Conservation (phyloP, 352 stramenopile species). For the Phytophthora sp. region DNA sequence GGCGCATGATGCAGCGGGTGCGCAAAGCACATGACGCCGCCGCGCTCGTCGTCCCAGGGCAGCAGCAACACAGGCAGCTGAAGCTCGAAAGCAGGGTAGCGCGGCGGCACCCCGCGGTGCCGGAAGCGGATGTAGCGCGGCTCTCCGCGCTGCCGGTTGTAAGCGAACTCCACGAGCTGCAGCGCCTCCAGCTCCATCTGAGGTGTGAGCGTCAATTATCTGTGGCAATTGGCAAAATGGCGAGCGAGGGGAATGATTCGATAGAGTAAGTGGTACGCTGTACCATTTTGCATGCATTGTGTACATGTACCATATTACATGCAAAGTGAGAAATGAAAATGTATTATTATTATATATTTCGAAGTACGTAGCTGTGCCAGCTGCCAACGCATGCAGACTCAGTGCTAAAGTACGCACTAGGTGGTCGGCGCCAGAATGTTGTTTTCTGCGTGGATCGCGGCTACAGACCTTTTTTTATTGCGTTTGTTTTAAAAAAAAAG, state of each 20-base stretch:
- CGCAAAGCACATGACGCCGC: slow-evolving; percentile 71
- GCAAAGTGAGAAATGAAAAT: slow-evolving; percentile 13
- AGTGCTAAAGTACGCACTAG: no score
- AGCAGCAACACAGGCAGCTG: slow-evolving; percentile 71
- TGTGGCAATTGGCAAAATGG: slow-evolving; percentile 15
- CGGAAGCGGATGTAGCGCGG: slow-evolving; percentile 58
- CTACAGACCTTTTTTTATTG: no score
- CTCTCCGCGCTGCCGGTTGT: slow-evolving; percentile 71
- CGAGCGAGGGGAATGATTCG: background rate
- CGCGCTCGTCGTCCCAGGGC: slow-evolving; percentile 71
- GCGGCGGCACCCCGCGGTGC: slow-evolving; percentile 72
- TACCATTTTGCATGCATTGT: slow-evolving; percentile 15
- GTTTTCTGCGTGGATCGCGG: no score
- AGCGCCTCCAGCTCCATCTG: slow-evolving; percentile 45
- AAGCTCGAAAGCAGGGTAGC: slow-evolving; percentile 74
- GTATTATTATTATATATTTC: no score
- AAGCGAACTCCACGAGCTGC: slow-evolving; percentile 74
- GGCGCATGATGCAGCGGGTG: slow-evolving; percentile 51
- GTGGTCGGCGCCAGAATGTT: no score
- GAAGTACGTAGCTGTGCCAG: no score
- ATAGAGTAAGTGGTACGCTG: slow-evolving; percentile 1
- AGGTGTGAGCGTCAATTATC: no score
- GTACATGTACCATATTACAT: no score
- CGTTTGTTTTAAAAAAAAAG: no score
- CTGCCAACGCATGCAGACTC: no score